Base-by-base conservation (phyloP, 2,329 filamentous ascomycete species). In the Coleophoma eucalyptorum region DNA sequence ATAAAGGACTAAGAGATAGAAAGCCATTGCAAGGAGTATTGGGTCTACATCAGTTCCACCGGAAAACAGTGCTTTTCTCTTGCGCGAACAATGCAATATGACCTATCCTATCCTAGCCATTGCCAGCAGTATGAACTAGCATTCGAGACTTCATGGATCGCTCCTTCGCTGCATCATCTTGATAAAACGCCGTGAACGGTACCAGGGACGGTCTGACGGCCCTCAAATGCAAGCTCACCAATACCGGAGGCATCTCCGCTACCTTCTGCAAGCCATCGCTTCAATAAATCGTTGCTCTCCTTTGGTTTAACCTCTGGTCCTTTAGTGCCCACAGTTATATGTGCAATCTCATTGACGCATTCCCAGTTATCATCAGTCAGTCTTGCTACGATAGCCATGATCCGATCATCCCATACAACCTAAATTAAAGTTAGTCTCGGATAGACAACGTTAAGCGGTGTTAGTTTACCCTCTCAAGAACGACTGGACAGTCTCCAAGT, bases 331-430 rank as follows among this genome's bases (percentile, higher is more conserved):
- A 97, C 77, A 0, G 94, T 99, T 53, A 99, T 82, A 66, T 99
- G 94, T 11, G 92, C 84, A 32, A 95, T 77, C 13, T 77, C 70
- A 64, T 99, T 99, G 41, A 81, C 79, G 54, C 86, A 93, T 50
- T 83, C 75, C 83, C 85, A 89, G 54, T 68, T 71, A 13, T 79
- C 70, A 50, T 83, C 81, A 5, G 81, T 71, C 3, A 96, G 74
- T 10, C 92, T 82, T 15, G 90, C 90, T 3, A 96, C 89, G 51
- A 99, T 87, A 5, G 90, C 86, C 94, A 99, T 97, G 63, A 97
- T 76, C 5, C 90, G 81, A 55, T 85, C 77, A 63, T 97, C 88
- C 78, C 87, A 97, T 8, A 99, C 84, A 44, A 97, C 70, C 76
- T 78, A 43, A 26, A 26, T 26, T 8, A 26, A 8, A 26, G 2